Percentiles rank a stretch among this genome's conserved stretches.
These are phyloP conservation scores for Effrenium voratum DNA, from an alignment of 73 alveolate species.

Conservation along the genomic window DNA sequence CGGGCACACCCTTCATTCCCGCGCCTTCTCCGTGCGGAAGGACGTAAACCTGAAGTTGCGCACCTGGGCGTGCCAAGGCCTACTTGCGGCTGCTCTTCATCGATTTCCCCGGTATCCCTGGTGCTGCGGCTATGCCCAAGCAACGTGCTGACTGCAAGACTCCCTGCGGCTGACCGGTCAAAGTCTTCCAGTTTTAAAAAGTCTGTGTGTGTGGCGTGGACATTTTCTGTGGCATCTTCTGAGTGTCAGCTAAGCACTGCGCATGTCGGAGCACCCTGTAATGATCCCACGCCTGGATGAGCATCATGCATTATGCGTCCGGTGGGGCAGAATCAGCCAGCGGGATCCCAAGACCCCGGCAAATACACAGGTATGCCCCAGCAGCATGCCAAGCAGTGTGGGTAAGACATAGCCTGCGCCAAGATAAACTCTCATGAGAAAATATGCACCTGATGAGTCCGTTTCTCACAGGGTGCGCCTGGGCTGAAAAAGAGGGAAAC, in stretches of 20 bases:
- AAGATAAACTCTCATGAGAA: neutral
- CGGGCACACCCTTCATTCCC: no score
- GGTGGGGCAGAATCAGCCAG: neutral
- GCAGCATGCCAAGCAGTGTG: slow-evolving; percentile 16
- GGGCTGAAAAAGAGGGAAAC: slow-evolving; percentile 61
- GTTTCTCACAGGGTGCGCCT: neutral
- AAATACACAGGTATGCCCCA: slow-evolving; percentile 46
- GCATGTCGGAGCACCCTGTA: slow-evolving; percentile 86
- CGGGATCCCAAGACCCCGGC: neutral
- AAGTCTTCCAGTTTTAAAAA: no score
- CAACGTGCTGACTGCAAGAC: no score
- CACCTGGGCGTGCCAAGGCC: slow-evolving; percentile 34
- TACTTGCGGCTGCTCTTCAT: no score
- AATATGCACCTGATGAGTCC: neutral
- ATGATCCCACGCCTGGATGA: slow-evolving; percentile 69
- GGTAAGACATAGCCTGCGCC: slow-evolving; percentile 43
- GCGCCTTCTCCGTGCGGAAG: slow-evolving; percentile 70
- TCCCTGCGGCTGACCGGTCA: no score
- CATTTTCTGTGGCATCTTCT: no score
- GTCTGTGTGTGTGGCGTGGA: no score
- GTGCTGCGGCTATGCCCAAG: no score
- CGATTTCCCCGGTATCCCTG: no score
- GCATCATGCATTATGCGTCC: neutral
- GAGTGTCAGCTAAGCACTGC: no score
- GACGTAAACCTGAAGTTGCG: slow-evolving; percentile 65